phyloP scores from a whole-genome alignment of 257 asterid species.

The Primulina tabacum region DNA sequence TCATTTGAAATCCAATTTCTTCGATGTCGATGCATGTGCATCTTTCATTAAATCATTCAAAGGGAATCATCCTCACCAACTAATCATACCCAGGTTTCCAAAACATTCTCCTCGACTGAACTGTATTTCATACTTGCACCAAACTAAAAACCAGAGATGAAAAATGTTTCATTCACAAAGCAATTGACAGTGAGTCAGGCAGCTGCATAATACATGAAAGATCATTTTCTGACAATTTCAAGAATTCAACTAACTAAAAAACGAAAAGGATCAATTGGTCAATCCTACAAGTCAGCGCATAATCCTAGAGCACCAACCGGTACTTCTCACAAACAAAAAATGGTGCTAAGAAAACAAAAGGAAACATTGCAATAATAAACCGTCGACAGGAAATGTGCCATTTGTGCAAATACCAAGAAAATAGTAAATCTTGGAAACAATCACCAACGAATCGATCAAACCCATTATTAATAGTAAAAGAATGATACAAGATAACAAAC shows the following conservation, averaged over 20 bases:
- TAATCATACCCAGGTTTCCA: neutral
- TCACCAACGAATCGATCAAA: neutral
- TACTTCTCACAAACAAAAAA: slow-evolving; percentile 10
- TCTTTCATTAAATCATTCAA: neutral
- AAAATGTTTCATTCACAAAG: neutral
- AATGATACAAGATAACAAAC: slow-evolving; percentile 6
- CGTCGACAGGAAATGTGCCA: neutral
- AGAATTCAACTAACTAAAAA: neutral
- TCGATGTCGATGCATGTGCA: neutral
- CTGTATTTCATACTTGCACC: neutral
- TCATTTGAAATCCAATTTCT: neutral
- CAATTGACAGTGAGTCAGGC: neutral
- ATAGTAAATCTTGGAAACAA: neutral
- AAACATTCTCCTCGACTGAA: neutral
- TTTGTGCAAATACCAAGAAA: neutral
- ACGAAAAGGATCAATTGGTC: neutral
- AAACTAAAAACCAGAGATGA: neutral
- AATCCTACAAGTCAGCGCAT: neutral
- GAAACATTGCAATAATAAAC: neutral
- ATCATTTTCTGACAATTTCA: neutral
- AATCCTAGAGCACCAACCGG: slow-evolving; percentile 14
- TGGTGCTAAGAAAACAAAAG: neutral
- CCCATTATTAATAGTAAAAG: no score
- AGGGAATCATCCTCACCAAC: neutral
- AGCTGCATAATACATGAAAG: neutral